These are phyloP conservation scores for Leptosphaerulina australis DNA, from an alignment of 2,329 filamentous ascomycete genomes.

Conservation along the genomic window DNA sequence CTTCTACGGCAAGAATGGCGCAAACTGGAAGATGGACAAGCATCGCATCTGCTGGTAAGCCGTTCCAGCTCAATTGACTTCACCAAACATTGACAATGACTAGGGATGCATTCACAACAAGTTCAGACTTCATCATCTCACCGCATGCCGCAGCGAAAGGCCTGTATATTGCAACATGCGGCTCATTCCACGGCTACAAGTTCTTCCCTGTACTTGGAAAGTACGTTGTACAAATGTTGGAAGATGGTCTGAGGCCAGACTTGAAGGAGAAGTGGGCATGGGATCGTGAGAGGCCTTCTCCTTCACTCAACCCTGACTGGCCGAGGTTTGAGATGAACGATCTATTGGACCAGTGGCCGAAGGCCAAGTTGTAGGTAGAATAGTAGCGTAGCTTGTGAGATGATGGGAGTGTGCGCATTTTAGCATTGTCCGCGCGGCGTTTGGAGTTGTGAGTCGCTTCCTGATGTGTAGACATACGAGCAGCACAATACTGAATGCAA, in stretches of 20 bases:
- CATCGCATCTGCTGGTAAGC: conserved; percentile 70
- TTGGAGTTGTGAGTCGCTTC: background rate
- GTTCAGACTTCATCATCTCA: conserved; percentile 63
- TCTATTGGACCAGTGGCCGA: conserved; percentile 49
- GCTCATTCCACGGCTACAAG: conserved; percentile 67
- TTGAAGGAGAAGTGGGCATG: conserved; percentile 69
- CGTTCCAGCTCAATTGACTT: background rate
- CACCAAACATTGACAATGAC: conserved; percentile 34
- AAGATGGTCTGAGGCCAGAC: conserved; percentile 48
- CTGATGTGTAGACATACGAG: background rate
- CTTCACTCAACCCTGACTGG: conserved; percentile 59
- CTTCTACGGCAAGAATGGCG: conserved; percentile 65
- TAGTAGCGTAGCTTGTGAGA: background rate
- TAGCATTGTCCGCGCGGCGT: conserved; percentile 16
- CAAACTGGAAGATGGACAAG: conserved; percentile 64
- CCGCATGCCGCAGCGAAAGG: conserved; percentile 54
- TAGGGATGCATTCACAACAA: conserved; percentile 68
- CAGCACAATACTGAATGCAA: background rate
- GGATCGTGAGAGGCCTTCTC: conserved; percentile 63
- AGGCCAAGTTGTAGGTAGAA: conserved; percentile 35
- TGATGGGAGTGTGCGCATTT: conserved; percentile 3
- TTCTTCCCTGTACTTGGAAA: conserved; percentile 64
- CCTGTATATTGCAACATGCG: conserved; percentile 65
- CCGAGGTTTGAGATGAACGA: conserved; percentile 65
- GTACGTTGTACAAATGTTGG: conserved; percentile 59